Evolutionary conservation across 2,329 filamentous ascomycete species (phyloP), one percentile per base, ranked within the genome.

Genomic region (Hypocreales sp.): DNA sequence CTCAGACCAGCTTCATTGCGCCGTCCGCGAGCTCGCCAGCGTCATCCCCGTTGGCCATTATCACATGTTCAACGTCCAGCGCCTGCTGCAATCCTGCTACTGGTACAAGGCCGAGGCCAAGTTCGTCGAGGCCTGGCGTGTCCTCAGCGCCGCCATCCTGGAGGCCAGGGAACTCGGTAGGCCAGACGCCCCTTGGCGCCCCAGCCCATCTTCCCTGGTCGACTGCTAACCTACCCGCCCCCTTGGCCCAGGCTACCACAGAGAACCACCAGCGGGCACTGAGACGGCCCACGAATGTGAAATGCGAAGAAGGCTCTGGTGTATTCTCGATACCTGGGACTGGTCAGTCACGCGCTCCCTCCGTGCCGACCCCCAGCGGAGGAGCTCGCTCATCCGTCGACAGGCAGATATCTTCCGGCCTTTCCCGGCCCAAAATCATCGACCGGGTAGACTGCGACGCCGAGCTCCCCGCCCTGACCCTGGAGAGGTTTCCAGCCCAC

Each of bases 351-450:
- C 8, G 5, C 10, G 26, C 15, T 15, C 18, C n/a, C 6, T 19
- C 12, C 10, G n/a, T 12, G 5, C 13, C 11, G 2, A 8, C 11
- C 5, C n/a, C 13, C 8, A 6, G 7, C 8, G 15, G 8, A 3
- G 10, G 8, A 2, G 8, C 8, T 14, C 14, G 9, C 26, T 28
- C 15, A 24, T 20, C 1, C 15, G 7, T 12, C 10, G 8, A 2
- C 27, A 50, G 47, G 47, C 46, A 49, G 39, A 47, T 50, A 14
- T 47, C 47, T 4, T 47, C 45, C 4, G 42, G 46, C n/a, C 39
- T 50, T 4, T 40, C 37, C 5, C 38, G 46, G 12, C 41, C 45
- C 2, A 44, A 42, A 13, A 36, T 50, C 20, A 44, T 50, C 10
- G 40, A 50, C 23, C 45, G 40, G n/a, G 31, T 31, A n/a, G 42